Percentiles rank a stretch among this genome's conserved stretches.
These are phyloP conservation scores for Fraxinus pennsylvanica DNA, from an alignment of 257 asterid species.

Conservation along the genomic window DNA sequence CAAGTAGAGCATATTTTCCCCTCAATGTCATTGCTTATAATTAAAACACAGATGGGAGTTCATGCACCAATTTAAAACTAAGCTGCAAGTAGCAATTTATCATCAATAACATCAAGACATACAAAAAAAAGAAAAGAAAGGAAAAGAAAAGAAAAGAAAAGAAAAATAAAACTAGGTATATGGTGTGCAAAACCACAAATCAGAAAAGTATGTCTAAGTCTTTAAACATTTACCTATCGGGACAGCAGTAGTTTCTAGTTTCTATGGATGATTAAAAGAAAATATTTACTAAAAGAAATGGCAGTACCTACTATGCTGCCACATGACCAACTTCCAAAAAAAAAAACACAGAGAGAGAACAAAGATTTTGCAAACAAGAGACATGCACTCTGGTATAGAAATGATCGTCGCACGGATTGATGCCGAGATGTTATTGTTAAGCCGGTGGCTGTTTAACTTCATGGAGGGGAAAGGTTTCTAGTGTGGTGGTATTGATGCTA, in stretches of 20 bases:
- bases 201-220: background rate
- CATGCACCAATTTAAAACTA: conserved; percentile 15
- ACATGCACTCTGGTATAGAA: background rate
- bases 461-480: background rate
- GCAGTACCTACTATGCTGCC: background rate
- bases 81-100: conserved; percentile 8
- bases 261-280: background rate
- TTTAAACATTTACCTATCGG: background rate
- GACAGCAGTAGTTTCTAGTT: background rate
- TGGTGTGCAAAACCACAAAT: conserved; percentile 16
- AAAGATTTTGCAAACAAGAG: background rate
- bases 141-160: background rate
- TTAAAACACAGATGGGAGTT: conserved; percentile 27
- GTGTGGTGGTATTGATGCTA: background rate
- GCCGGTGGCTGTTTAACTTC: background rate
- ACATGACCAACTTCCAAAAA: background rate
- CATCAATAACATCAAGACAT: conserved; percentile 1
- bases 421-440: background rate
- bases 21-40: conserved; percentile 15
- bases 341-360: background rate
- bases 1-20: conserved; percentile 31
- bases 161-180: conserved; percentile 5
- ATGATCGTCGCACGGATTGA: background rate
- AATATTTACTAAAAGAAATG: background rate
- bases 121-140: too few relatives aligned